These are phyloP conservation scores for Allium cepa DNA, from an alignment of 106 monocot species.

Conservation along the genomic window DNA sequence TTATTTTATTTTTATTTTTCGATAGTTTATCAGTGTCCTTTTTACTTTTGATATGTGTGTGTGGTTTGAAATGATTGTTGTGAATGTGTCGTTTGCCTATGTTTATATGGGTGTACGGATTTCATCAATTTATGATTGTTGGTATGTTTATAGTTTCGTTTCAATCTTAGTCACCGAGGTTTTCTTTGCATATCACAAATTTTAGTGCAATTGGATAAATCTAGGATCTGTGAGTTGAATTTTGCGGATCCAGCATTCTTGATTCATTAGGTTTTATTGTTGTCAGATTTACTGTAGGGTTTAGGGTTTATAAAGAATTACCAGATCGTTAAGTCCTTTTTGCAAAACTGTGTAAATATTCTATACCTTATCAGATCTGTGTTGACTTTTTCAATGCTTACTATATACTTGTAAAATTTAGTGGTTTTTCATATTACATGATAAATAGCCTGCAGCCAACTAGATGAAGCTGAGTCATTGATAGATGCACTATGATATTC, in stretches of 20 bases:
- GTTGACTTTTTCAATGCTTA: neutral
- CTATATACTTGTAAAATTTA: neutral
- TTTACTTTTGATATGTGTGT: too few species aligned
- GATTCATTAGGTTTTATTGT: neutral
- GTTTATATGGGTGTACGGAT: neutral
- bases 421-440: neutral
- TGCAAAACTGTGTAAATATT: neutral
- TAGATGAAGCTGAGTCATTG: too few species aligned
- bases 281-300: conserved; percentile 2
- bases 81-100: too few species aligned
- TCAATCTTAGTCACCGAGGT: neutral
- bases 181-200: neutral
- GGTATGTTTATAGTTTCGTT: neutral
- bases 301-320: neutral
- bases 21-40: too few species aligned
- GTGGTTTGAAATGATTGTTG: too few species aligned
- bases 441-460: neutral
- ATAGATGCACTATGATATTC: too few species aligned
- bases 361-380: neutral
- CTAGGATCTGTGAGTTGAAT: too few species aligned
- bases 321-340: neutral
- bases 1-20: too few species aligned
- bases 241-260: neutral
- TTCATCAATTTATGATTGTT: neutral
- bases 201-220: neutral